Evolutionary conservation across 2,329 filamentous ascomycete genomes (phyloP).

Genomic region (Tolypocladium pustulatum): DNA sequence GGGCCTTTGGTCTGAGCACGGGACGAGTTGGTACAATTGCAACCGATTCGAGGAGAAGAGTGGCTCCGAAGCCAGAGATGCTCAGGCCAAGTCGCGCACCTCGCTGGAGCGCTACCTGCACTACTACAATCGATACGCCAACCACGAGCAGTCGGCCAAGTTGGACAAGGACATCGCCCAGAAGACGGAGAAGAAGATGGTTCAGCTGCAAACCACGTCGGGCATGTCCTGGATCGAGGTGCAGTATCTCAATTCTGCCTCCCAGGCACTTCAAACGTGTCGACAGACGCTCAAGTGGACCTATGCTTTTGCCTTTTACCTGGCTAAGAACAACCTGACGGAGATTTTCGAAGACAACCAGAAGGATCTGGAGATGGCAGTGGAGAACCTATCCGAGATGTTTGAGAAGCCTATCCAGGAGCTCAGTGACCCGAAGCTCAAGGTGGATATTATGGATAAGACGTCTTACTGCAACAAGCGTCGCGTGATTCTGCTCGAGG

Average conservation of each 20-base stretch:
- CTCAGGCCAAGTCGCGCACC: slow-evolving; percentile 80
- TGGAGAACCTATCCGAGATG: slow-evolving; percentile 96
- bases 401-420: slow-evolving; percentile 95
- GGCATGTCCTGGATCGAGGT: slow-evolving; percentile 99
- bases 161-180: slow-evolving; percentile 91
- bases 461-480: slow-evolving; percentile 94
- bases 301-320: slow-evolving; percentile 95
- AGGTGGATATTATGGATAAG: slow-evolving; percentile 98
- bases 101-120: slow-evolving; percentile 94
- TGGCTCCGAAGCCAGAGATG: slow-evolving; percentile 78
- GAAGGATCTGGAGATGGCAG: slow-evolving; percentile 93
- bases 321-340: slow-evolving; percentile 90
- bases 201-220: slow-evolving; percentile 82
- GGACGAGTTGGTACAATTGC: slow-evolving; percentile 99
- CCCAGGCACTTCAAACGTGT: slow-evolving; percentile 87
- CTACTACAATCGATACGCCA: slow-evolving; percentile 98
- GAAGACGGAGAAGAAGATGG: slow-evolving; percentile 99
- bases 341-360: slow-evolving; percentile 99
- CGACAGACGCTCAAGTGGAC: slow-evolving; percentile 99
- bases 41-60: slow-evolving; percentile 96
- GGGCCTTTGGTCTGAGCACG: slow-evolving; percentile 97
- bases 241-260: slow-evolving; percentile 89
- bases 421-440: slow-evolving; percentile 75
- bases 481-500: slow-evolving; percentile 77
- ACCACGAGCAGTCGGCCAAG: slow-evolving; percentile 95